phyloP scores from a whole-genome alignment of 768 basidiomycete genomes.

The Termitomyces heimii region DNA sequence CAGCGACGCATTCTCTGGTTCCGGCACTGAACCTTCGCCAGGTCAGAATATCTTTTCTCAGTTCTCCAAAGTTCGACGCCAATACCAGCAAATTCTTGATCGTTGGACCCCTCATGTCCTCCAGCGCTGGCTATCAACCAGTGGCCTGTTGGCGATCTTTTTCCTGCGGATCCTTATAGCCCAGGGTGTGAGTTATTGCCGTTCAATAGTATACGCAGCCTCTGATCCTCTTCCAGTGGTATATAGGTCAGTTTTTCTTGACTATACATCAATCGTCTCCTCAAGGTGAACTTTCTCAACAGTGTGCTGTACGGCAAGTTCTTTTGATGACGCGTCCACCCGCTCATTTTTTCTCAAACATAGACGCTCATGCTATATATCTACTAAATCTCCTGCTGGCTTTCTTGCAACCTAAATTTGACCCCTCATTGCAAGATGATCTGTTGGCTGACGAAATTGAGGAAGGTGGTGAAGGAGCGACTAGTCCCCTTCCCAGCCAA shows the following conservation, averaged over 20 bases:
- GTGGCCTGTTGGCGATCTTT: conserved; percentile 68
- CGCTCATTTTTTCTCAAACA: conserved; percentile 4
- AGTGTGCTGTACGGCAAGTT: conserved; percentile 65
- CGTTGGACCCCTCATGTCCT: conserved; percentile 84
- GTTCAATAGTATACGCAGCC: background rate
- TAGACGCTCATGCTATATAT: conserved; percentile 92
- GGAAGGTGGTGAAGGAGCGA: conserved; percentile 63
- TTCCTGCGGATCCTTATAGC: conserved; percentile 79
- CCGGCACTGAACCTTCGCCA: conserved; percentile 39
- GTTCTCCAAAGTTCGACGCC: conserved; percentile 54
- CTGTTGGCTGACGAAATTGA: conserved; percentile 93
- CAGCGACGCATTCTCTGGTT: conserved; percentile 28
- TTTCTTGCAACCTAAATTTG: conserved; percentile 97
- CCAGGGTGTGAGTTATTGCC: conserved; percentile 69
- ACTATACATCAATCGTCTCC: background rate
- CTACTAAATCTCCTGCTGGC: conserved; percentile 94
- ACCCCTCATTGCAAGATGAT: conserved; percentile 93
- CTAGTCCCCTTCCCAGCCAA: conserved; percentile 55
- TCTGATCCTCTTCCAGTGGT: conserved; percentile 55
- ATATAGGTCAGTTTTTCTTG: conserved; percentile 64
- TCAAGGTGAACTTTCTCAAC: conserved; percentile 1
- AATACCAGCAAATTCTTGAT: conserved; percentile 88
- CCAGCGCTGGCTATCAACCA: conserved; percentile 84
- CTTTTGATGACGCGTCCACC: background rate
- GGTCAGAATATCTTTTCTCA: conserved; percentile 41